Evolutionary conservation across 768 basidiomycete species (phyloP).

Genomic region (Phylloporus sp.): DNA sequence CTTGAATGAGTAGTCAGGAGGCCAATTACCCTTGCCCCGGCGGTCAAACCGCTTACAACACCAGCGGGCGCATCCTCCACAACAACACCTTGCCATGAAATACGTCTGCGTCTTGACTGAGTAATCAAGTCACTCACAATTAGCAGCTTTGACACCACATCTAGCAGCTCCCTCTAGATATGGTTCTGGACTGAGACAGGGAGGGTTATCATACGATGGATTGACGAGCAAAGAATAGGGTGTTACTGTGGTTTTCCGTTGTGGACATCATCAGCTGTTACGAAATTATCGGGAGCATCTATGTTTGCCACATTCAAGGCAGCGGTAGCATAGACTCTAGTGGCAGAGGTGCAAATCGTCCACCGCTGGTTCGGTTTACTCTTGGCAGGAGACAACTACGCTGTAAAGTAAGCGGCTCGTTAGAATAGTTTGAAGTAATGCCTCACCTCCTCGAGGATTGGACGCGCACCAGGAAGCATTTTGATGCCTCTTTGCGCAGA

Average conservation of each 20-base stretch:
- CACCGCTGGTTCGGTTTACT: constrained; percentile 59
- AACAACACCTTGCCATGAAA: constrained; percentile 57
- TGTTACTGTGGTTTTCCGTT: constrained; percentile 76
- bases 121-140: constrained; percentile 17
- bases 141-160: constrained; percentile 53
- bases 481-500: constrained; percentile 60
- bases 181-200: constrained; percentile 66
- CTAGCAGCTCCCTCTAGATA: constrained; percentile 81
- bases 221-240: not conserved
- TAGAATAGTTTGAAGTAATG: not conserved
- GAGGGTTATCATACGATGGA: constrained; percentile 1
- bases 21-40: constrained; percentile 82
- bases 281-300: constrained; percentile 66
- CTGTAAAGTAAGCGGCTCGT: constrained; percentile 5
- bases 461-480: constrained; percentile 65
- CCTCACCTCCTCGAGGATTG: constrained; percentile 54
- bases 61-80: constrained; percentile 92
- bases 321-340: constrained; percentile 65
- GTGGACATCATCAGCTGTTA: constrained; percentile 79
- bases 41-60: constrained; percentile 70
- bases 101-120: not conserved
- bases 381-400: constrained; percentile 26
- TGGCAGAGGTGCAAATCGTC: constrained; percentile 89
- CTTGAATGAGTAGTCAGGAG: constrained; percentile 77
- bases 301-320: constrained; percentile 67